Evolutionary conservation across 768 basidiomycete genomes (phyloP).

Genomic region (Lactarius psammicola): DNA sequence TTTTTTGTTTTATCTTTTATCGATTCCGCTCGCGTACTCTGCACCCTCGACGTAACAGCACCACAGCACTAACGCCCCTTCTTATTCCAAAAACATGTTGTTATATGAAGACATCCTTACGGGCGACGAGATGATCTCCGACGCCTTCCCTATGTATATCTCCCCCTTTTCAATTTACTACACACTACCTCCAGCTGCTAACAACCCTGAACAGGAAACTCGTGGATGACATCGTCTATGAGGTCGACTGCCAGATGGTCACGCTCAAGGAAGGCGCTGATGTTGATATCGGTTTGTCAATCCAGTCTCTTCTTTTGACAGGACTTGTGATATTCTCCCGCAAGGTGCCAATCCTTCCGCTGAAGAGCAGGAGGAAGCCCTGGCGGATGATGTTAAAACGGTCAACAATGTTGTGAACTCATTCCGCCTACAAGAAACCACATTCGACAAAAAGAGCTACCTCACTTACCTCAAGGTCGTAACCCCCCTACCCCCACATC

Average conservation of each 20-base stretch:
- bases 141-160: conserved; percentile 83
- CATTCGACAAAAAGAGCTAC: conserved; percentile 91
- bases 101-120: conserved; percentile 71
- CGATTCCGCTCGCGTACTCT: conserved; percentile 24
- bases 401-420: conserved; percentile 93
- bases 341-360: conserved; percentile 90
- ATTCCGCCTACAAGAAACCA: conserved; percentile 79
- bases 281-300: conserved; percentile 77
- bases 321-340: neutral
- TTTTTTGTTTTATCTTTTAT: conserved; percentile 23
- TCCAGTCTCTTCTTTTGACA: conserved; percentile 13
- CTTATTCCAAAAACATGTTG: conserved; percentile 51
- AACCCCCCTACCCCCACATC: conserved; percentile 8
- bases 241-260: conserved; percentile 80
- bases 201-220: conserved; percentile 52
- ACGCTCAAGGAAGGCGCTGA: conserved; percentile 71
- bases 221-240: conserved; percentile 76
- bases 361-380: conserved; percentile 77
- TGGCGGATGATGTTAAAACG: conserved; percentile 71
- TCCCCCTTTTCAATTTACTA: neutral
- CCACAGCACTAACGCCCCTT: conserved; percentile 27
- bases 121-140: conserved; percentile 90
- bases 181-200: neutral
- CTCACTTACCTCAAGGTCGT: conserved; percentile 77
- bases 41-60: conserved; percentile 22